A percentile compares a stretch with the other conserved stretches of the same genome.
These are phyloP conservation scores for Lycium ferocissimum DNA, from an alignment of 257 asterid genomes.

Conservation along the genomic window DNA sequence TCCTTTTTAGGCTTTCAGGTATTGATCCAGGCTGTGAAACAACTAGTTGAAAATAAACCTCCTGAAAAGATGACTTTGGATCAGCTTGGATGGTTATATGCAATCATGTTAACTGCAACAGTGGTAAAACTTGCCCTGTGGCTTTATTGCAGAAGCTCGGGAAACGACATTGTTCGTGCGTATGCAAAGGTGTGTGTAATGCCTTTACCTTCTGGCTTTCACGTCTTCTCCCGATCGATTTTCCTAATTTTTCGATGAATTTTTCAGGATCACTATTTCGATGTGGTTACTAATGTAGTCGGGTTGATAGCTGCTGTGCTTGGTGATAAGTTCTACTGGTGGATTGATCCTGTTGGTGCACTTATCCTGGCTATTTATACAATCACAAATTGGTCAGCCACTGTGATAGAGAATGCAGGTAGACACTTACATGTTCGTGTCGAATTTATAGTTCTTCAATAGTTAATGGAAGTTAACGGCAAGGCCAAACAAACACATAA, in stretches of 20 bases:
- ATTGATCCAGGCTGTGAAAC: conserved; percentile 37
- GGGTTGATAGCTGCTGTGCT: conserved; percentile 52
- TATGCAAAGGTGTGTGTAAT: conserved; percentile 34
- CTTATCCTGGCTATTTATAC: conserved; percentile 43
- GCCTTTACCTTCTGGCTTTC: not conserved
- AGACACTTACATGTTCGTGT: not conserved
- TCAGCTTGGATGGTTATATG: conserved; percentile 45
- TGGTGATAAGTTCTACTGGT: conserved; percentile 55
- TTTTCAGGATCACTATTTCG: conserved; percentile 47
- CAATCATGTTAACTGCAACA: conserved; percentile 52
- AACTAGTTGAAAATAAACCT: conserved; percentile 36
- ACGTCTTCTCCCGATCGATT: not conserved
- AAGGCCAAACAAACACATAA: not conserved
- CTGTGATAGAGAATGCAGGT: conserved; percentile 48
- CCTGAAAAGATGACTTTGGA: conserved; percentile 36
- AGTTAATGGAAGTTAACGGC: not conserved
- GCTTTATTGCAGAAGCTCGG: conserved; percentile 56
- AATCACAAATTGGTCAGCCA: conserved; percentile 40
- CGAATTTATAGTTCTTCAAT: not conserved
- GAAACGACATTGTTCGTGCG: conserved; percentile 48
- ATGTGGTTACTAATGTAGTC: conserved; percentile 51
- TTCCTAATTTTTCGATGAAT: not conserved
- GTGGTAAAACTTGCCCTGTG: conserved; percentile 49
- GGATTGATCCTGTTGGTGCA: conserved; percentile 62
- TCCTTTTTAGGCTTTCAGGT: conserved; percentile 34